Percentiles rank a stretch among this genome's conserved stretches.
These are phyloP conservation scores for Xylariales sp. DNA, from an alignment of 2,329 filamentous ascomycete species.

Conservation along the genomic window DNA sequence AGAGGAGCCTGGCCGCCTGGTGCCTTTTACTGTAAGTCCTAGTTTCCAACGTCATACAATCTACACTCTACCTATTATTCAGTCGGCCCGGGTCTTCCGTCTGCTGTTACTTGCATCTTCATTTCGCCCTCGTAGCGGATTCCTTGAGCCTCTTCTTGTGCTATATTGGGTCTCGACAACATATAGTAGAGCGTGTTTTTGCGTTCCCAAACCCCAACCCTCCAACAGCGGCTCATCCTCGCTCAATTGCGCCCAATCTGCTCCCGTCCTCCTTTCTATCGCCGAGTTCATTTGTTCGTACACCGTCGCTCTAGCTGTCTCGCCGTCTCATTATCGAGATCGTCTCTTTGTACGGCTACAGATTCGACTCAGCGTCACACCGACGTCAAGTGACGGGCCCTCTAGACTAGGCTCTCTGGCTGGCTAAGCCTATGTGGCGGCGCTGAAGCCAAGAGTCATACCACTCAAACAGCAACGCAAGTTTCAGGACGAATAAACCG, in stretches of 20 bases:
- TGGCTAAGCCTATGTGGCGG: slow-evolving; percentile 19
- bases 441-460: slow-evolving; percentile 19
- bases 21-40: slow-evolving; percentile 22
- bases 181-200: slow-evolving; percentile 15
- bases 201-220: slow-evolving; percentile 8
- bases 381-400: slow-evolving; percentile 41
- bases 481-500: slow-evolving; percentile 4
- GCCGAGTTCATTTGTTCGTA: slow-evolving; percentile 18
- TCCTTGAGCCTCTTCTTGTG: neutral
- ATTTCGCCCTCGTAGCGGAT: slow-evolving; percentile 1
- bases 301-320: slow-evolving; percentile 25
- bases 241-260: slow-evolving; percentile 21
- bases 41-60: slow-evolving; percentile 30
- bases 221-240: slow-evolving; percentile 18
- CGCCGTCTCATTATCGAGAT: slow-evolving; percentile 28
- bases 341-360: slow-evolving; percentile 39
- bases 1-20: slow-evolving; percentile 9
- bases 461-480: slow-evolving; percentile 2
- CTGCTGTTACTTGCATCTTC: neutral
- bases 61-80: slow-evolving; percentile 1
- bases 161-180: slow-evolving; percentile 6
- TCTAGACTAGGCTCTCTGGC: neutral
- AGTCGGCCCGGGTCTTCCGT: slow-evolving; percentile 9
- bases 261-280: slow-evolving; percentile 18
- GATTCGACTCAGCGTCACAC: slow-evolving; percentile 41